These are phyloP conservation scores for Tetratostichococcus sp. DNA, from an alignment of 139 green algal genomes.

Conservation along the genomic window DNA sequence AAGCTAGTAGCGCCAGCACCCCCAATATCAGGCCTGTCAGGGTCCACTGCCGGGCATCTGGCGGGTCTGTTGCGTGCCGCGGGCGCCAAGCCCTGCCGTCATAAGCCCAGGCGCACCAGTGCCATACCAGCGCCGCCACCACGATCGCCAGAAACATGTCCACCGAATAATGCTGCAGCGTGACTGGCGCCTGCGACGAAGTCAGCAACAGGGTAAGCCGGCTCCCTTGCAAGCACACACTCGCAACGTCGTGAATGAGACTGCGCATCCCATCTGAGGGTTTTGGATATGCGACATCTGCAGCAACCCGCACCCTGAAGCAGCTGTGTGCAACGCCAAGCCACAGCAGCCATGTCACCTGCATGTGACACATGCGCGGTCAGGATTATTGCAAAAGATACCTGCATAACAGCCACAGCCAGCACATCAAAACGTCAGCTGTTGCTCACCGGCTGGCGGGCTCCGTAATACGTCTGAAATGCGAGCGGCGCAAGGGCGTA, in stretches of 20 bases:
- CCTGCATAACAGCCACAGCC: too few relatives aligned
- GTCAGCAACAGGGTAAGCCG: too few relatives aligned
- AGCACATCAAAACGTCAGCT: too few relatives aligned
- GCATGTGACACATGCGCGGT: too few relatives aligned
- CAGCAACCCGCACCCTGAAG: constrained; percentile 34
- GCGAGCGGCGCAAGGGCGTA: constrained; percentile 56
- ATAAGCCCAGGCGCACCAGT: constrained; percentile 56
- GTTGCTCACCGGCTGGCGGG: too few relatives aligned
- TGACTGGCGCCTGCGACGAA: constrained; percentile 13
- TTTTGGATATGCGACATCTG: too few relatives aligned
- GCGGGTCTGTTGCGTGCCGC: constrained; percentile 2
- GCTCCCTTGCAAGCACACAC: too few relatives aligned
- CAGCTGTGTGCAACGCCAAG: constrained; percentile 39
- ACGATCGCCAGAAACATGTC: constrained; percentile 81
- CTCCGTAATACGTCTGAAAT: constrained; percentile 52
- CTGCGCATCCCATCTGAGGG: too few relatives aligned
- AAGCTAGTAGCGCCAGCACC: constrained; percentile 22
- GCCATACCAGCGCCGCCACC: constrained; percentile 67
- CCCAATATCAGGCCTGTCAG: constrained; percentile 26
- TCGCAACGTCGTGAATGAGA: too few relatives aligned
- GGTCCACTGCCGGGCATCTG: constrained; percentile 17
- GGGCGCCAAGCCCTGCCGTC: constrained; percentile 10
- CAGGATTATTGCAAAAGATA: too few relatives aligned
- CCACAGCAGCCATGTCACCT: constrained; percentile 40
- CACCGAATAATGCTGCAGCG: constrained; percentile 62